These are phyloP conservation scores for Penicillium desertorum DNA, from an alignment of 495 filamentous ascomycete genomes.

Conservation along the genomic window DNA sequence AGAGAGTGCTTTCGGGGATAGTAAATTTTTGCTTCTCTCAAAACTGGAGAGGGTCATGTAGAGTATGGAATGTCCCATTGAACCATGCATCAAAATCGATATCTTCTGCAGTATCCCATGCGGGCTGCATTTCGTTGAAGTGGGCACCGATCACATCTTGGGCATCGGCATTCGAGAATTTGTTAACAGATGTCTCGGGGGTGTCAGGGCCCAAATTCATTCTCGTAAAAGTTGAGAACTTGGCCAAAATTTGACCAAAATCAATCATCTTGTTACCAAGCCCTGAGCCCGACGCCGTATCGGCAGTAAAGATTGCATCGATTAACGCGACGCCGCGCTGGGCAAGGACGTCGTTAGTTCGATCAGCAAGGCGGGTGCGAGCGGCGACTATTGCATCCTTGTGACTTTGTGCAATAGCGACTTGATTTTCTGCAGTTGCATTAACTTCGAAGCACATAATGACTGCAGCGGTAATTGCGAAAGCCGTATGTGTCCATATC, in stretches of 20 bases:
- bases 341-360: conserved; percentile 27
- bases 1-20: background rate
- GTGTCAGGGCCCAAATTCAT: conserved; percentile 15
- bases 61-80: conserved; percentile 29
- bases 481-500: conserved; percentile 36
- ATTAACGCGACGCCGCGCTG: conserved; percentile 35
- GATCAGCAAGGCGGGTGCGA: conserved; percentile 26
- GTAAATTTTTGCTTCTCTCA: background rate
- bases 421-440: conserved; percentile 19
- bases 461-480: conserved; percentile 34
- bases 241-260: conserved; percentile 28
- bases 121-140: conserved; percentile 23
- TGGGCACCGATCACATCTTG: conserved; percentile 23
- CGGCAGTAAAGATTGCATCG: conserved; percentile 31
- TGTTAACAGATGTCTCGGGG: conserved; percentile 22
- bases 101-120: conserved; percentile 27
- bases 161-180: conserved; percentile 16
- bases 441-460: conserved; percentile 36
- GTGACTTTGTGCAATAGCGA: conserved; percentile 22
- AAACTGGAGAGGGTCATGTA: conserved; percentile 14
- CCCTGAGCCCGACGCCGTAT: conserved; percentile 13
- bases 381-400: conserved; percentile 26
- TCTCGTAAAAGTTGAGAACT: conserved; percentile 29
- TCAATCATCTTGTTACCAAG: conserved; percentile 17
- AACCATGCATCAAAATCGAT: conserved; percentile 36